phyloP scores from a whole-genome alignment of 805 yeast species.

The Scheffersomyces amazonensis region DNA sequence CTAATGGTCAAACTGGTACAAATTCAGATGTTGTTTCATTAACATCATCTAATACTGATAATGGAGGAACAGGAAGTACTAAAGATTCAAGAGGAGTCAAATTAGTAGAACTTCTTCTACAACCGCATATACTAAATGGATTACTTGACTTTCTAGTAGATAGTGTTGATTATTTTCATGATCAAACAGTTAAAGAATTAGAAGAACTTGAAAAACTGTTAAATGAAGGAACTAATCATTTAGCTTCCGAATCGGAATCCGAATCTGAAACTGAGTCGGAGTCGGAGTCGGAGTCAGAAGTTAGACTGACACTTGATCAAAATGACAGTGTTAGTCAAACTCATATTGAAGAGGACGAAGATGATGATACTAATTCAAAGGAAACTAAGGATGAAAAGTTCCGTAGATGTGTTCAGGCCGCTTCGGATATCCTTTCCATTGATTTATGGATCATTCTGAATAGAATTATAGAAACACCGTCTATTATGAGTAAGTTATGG shows the following conservation, averaged over 20 bases:
- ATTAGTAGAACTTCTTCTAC: slow-evolving; percentile 74
- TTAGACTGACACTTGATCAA: too few relatives aligned
- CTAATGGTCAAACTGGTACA: slow-evolving; percentile 5
- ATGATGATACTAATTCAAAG: slow-evolving; percentile 12
- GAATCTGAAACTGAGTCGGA: slow-evolving; percentile 5
- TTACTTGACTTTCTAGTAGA: slow-evolving; percentile 65
- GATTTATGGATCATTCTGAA: slow-evolving; percentile 43
- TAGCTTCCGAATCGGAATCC: slow-evolving; percentile 1
- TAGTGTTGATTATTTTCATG: slow-evolving; percentile 44
- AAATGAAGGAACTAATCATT: slow-evolving; percentile 2
- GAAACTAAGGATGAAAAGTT: slow-evolving; percentile 31
- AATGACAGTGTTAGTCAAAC: slow-evolving; percentile 3
- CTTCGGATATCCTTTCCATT: slow-evolving; percentile 38
- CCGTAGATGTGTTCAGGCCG: slow-evolving; percentile 35
- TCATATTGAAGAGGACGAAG: slow-evolving; percentile 9
- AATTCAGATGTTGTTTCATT: slow-evolving; percentile 30
- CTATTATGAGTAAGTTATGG: slow-evolving; percentile 40
- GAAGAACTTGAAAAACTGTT: slow-evolving; percentile 15
- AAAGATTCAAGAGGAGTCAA: slow-evolving; percentile 45
- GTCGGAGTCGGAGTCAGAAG: slow-evolving; percentile 11
- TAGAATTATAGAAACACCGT: slow-evolving; percentile 40
- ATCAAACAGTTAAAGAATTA: slow-evolving; percentile 19
- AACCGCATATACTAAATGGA: slow-evolving; percentile 68
- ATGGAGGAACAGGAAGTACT: slow-evolving; percentile 12
- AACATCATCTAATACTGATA: slow-evolving; percentile 31